Evolutionary conservation across 2,329 filamentous ascomycete species (phyloP), one percentile per base, ranked within the genome.

Genomic region (Emericellopsis atlantica): DNA sequence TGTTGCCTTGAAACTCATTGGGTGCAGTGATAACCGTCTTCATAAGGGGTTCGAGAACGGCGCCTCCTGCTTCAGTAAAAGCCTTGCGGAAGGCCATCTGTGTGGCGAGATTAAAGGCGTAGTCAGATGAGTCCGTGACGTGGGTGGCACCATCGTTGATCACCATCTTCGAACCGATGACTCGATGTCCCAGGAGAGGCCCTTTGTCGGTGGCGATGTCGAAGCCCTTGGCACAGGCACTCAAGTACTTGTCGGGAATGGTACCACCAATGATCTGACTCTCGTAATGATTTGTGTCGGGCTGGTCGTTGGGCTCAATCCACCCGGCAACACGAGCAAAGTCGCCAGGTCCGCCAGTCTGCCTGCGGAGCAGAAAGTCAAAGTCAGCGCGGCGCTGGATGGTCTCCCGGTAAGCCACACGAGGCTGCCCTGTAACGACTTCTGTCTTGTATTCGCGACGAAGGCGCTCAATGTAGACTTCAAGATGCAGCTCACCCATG

Each of bases 391-490:
- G 76, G 46, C 80, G 69, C 40, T 82, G 82, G 53, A 98, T 82
- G 32, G 90, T 96, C 68, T 98, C 92, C 50, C 92, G 82, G 70
- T 96, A 98, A 18, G 92, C 88, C 49, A 98, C 92, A 60, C 94
- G 90, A 5, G 92, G 92, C 59, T 95, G 85, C 43, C 92, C 92
- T n/a, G 89, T 95, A 54, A 84, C 75, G 61, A 90, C 95, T 48
- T 95, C 92, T 41, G 95, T 89, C 58, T 84, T 87, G 74, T 98
- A 98, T 65, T 98, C 92, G 56, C 92, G 83, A 52, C 84, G 83
- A 69, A 98, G 89, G 51, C 92, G 88, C 68, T 98, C 92, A 39
- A 98, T 80, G 61, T 98, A 98, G 55, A 98, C 94, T 55, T 95
- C 89, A 23, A 98, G 72, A 62, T 98, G 92, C 50, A 98, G 65